Percentiles rank a stretch among this genome's conserved stretches.
These are phyloP conservation scores for Coleophoma crateriformis DNA, from an alignment of 2,329 filamentous ascomycete genomes.

Conservation along the genomic window DNA sequence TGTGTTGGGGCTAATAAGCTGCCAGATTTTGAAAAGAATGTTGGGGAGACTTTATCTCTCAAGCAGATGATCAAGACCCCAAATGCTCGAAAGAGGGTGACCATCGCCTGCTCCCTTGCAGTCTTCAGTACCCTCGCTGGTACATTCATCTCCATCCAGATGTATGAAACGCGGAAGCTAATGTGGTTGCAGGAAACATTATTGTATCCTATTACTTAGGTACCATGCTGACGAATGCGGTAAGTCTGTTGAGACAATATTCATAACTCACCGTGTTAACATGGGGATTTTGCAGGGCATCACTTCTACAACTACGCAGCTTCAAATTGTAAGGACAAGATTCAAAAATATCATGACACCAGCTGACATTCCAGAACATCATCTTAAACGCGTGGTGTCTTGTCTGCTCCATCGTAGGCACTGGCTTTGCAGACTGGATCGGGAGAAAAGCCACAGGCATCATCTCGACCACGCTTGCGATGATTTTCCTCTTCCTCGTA, in stretches of 20 bases:
- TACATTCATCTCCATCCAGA: background rate
- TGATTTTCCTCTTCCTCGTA: constrained; percentile 43
- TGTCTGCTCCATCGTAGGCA: constrained; percentile 34
- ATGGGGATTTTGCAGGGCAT: constrained; percentile 21
- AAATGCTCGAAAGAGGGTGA: background rate
- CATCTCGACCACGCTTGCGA: constrained; percentile 30
- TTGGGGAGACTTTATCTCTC: constrained; percentile 28
- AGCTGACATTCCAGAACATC: constrained; percentile 31
- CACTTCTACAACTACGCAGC: constrained; percentile 33
- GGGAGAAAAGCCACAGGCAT: constrained; percentile 39
- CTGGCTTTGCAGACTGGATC: constrained; percentile 33
- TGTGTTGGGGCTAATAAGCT: constrained; percentile 7
- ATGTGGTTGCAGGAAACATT: constrained; percentile 18
- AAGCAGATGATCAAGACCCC: constrained; percentile 32
- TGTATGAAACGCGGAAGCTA: constrained; percentile 14
- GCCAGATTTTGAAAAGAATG: constrained; percentile 35
- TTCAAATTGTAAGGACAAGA: constrained; percentile 27
- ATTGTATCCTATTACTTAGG: constrained; percentile 38
- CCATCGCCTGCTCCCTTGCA: background rate
- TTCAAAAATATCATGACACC: background rate
- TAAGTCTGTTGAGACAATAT: too few species aligned
- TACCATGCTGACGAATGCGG: constrained; percentile 35
- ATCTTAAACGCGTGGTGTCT: constrained; percentile 47
- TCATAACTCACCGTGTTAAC: too few species aligned
- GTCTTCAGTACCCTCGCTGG: constrained; percentile 4